Conservation (phyloP, 1,284 basidiomycete genomes). For the Ustilago trichophora region DNA sequence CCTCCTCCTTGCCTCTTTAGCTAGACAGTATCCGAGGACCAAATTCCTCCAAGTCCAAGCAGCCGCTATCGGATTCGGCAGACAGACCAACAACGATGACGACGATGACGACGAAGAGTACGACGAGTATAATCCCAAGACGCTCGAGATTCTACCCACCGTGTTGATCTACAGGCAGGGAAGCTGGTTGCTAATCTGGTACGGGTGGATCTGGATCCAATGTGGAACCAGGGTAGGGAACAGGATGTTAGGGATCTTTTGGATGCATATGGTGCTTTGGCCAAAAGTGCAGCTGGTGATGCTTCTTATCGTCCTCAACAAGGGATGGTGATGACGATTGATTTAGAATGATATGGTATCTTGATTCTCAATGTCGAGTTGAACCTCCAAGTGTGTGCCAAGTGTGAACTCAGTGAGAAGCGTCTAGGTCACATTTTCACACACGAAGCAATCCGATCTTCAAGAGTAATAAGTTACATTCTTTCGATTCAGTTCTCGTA, state of each 20-base stretch:
- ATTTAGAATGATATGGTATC: too few species aligned
- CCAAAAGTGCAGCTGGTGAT: neutral
- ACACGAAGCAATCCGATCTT: too few species aligned
- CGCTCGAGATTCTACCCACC: constrained; percentile 53
- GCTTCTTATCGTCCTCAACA: too few species aligned
- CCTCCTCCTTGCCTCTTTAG: constrained; percentile 45
- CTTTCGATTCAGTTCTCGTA: too few species aligned
- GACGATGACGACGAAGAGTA: constrained; percentile 48
- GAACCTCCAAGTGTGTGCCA: too few species aligned
- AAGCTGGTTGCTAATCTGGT: constrained; percentile 56
- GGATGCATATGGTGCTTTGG: constrained; percentile 14
- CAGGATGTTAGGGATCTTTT: constrained; percentile 46
- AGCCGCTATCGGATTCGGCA: constrained; percentile 53
- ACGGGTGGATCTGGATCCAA: constrained; percentile 50
- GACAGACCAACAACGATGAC: constrained; percentile 14
- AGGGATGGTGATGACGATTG: too few species aligned
- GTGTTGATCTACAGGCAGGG: constrained; percentile 54
- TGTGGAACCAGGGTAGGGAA: constrained; percentile 45
- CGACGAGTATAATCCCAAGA: constrained; percentile 37
- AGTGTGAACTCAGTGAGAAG: too few species aligned
- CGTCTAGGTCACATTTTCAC: too few species aligned
- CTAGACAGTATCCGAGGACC: constrained; percentile 47
- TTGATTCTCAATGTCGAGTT: too few species aligned
- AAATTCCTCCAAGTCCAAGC: constrained; percentile 60
- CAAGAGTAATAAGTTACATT: too few species aligned